These are phyloP conservation scores for Fistulinella prunicolor DNA, from an alignment of 768 basidiomycete genomes.

Conservation along the genomic window DNA sequence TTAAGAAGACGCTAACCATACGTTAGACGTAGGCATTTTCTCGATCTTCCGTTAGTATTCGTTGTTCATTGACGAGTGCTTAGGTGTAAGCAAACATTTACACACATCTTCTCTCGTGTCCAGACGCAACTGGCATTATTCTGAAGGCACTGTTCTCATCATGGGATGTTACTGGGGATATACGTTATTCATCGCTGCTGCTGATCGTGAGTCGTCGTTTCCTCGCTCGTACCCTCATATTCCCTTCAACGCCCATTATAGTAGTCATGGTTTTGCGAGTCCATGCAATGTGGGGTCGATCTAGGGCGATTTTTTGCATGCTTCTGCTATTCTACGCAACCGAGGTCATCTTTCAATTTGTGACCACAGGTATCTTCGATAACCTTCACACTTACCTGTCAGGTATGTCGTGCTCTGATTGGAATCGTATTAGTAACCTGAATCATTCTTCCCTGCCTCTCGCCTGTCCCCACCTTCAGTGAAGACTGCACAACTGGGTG, in stretches of 20 bases:
- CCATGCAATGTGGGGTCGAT: not conserved
- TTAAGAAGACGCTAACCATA: not conserved
- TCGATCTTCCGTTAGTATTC: not conserved
- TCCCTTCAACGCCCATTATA: not conserved
- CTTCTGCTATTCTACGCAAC: not conserved
- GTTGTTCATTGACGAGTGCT: not conserved
- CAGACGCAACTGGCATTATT: too few species aligned
- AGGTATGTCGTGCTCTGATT: not conserved
- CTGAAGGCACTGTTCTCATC: not conserved
- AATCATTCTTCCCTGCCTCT: not conserved
- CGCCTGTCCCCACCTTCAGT: not conserved
- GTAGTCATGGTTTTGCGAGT: not conserved
- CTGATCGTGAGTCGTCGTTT: not conserved
- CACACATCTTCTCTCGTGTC: not conserved
- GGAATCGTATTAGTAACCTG: not conserved
- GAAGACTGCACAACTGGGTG: not conserved
- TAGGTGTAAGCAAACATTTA: not conserved
- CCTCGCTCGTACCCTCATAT: not conserved
- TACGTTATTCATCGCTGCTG: not conserved
- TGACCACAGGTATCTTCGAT: not conserved
- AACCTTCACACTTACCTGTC: not conserved
- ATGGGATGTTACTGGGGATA: not conserved
- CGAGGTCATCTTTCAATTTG: not conserved
- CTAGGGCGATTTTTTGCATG: not conserved
- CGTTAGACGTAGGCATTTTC: not conserved